Conservation (phyloP, 768 basidiomycete genomes). For the Boletus edulis region DNA sequence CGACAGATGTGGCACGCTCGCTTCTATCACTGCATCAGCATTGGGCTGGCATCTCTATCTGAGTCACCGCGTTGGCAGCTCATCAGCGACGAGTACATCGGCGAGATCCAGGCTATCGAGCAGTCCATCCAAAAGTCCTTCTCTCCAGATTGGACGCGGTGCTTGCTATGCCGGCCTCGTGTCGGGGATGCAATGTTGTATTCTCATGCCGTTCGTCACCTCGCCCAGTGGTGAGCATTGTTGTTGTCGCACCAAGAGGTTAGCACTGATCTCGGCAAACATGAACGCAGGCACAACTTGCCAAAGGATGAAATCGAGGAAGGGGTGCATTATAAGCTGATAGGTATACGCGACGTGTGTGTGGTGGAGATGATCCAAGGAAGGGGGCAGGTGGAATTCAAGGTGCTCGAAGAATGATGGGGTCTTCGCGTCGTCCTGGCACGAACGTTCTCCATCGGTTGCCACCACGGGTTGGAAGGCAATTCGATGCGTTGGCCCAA, state of each 20-base stretch:
- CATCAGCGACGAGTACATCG: conserved; percentile 5
- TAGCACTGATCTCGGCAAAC: background rate
- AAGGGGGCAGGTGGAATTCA: background rate
- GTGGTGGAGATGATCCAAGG: conserved; percentile 1
- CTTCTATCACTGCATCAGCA: conserved; percentile 3
- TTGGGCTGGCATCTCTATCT: background rate
- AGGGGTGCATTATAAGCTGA: background rate
- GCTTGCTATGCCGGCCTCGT: conserved; percentile 6
- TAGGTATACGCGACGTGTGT: background rate
- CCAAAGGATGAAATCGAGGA: background rate
- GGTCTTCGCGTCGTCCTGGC: background rate
- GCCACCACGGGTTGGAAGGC: background rate
- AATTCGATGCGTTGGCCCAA: background rate
- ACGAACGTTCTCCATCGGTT: background rate
- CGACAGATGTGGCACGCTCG: conserved; percentile 12
- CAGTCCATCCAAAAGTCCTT: background rate
- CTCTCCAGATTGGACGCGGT: conserved; percentile 5
- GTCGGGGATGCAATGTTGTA: conserved; percentile 1
- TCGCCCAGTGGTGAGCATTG: background rate
- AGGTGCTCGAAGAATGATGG: conserved; percentile 7
- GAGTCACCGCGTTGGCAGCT: conserved; percentile 8
- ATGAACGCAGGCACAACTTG: conserved; percentile 3
- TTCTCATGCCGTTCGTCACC: background rate
- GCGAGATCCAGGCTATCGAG: conserved; percentile 7
- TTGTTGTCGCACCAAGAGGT: no score